Percentiles rank a stretch among this genome's conserved stretches.
phyloP scores from a whole-genome alignment of 202 grass and related monocot genomes.

The Tripidium arundinaceum region DNA sequence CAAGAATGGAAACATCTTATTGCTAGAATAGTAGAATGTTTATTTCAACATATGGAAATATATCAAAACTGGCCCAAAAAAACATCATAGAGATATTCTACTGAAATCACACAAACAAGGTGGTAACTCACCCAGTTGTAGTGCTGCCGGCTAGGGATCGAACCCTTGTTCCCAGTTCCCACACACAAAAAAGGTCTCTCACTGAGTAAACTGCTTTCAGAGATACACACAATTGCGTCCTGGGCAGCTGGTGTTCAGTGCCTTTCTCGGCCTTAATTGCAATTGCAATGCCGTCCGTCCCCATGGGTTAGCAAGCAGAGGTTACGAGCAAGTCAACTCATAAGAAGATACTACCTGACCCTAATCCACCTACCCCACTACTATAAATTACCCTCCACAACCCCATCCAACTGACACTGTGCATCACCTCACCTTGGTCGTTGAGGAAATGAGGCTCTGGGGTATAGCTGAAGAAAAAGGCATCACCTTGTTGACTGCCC shows the following conservation, averaged over 20 bases:
- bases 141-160: background rate
- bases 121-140: background rate
- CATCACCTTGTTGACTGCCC: background rate
- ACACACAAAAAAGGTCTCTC: background rate
- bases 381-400: background rate
- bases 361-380: background rate
- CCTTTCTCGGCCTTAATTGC: background rate
- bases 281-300: background rate
- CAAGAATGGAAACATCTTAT: conserved; percentile 10
- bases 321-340: background rate
- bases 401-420: background rate
- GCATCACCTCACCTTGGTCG: background rate
- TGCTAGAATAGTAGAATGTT: background rate
- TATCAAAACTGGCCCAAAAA: conserved; percentile 1
- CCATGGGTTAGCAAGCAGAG: background rate
- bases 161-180: background rate
- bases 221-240: background rate
- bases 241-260: background rate
- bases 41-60: conserved; percentile 5
- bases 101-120: background rate
- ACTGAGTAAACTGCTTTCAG: background rate
- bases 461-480: background rate
- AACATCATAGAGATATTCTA: background rate
- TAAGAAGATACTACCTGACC: background rate
- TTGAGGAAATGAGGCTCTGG: background rate